phyloP scores from a whole-genome alignment of 495 filamentous ascomycete genomes.

The Penicillium chermesinum region DNA sequence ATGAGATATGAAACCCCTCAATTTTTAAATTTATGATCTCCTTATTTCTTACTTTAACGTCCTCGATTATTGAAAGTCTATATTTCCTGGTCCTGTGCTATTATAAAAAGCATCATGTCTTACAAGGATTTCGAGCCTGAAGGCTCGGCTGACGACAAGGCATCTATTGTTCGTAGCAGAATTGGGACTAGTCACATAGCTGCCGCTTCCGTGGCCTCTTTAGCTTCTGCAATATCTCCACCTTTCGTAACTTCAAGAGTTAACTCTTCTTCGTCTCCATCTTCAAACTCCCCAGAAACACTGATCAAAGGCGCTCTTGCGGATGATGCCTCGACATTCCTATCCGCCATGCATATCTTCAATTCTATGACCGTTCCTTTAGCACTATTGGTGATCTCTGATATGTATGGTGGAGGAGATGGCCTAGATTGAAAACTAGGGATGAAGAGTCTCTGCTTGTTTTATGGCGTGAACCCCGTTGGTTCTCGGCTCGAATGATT shows the following conservation, averaged over 20 bases:
- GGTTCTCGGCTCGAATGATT: background rate
- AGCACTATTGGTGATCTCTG: no score
- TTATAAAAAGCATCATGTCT: no score
- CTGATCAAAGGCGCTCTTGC: conserved; percentile 17
- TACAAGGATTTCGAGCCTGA: no score
- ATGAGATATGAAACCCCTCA: no score
- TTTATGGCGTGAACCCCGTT: background rate
- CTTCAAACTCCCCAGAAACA: conserved; percentile 29
- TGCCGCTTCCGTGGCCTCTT: conserved; percentile 31
- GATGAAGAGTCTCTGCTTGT: no score
- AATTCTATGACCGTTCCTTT: conserved; percentile 4
- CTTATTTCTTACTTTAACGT: no score
- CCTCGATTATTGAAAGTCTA: no score
- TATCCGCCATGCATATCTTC: conserved; percentile 10
- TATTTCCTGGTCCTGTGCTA: no score
- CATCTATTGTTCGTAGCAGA: background rate
- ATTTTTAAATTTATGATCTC: no score
- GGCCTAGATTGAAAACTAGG: no score
- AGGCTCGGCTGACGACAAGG: no score
- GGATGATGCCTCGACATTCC: conserved; percentile 12
- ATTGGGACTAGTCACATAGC: conserved; percentile 17
- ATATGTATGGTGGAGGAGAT: no score
- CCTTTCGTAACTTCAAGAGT: conserved; percentile 34
- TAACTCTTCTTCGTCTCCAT: conserved; percentile 39
- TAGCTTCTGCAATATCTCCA: conserved; percentile 40